phyloP scores from a whole-genome alignment of 1,139 yeast genomes.

The Taiozyma sp. region DNA sequence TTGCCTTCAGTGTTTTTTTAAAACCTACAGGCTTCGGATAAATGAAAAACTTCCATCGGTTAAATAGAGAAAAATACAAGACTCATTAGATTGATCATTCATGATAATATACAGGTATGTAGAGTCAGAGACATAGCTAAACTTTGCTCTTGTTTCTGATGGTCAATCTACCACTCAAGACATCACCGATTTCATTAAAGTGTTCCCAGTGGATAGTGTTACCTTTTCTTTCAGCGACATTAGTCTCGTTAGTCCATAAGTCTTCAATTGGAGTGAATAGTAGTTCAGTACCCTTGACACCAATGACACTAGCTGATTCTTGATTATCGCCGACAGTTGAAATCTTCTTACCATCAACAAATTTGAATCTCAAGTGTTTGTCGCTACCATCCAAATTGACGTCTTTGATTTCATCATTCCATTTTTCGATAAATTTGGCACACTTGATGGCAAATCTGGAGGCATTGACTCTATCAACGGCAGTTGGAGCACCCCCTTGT shows the following conservation, averaged over 20 bases:
- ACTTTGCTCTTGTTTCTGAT: constrained; percentile 33
- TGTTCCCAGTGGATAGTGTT: constrained; percentile 63
- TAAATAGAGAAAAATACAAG: neutral
- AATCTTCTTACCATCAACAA: constrained; percentile 33
- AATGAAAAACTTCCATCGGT: neutral
- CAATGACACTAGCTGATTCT: constrained; percentile 58
- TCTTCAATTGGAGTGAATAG: constrained; percentile 49
- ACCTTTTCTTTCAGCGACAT: constrained; percentile 61
- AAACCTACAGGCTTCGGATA: neutral
- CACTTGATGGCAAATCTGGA: constrained; percentile 88
- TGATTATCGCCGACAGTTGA: constrained; percentile 35
- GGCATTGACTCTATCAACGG: constrained; percentile 91
- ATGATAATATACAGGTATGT: neutral
- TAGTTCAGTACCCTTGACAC: constrained; percentile 62
- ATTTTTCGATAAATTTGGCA: constrained; percentile 75
- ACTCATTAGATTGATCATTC: neutral
- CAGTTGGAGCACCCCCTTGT: constrained; percentile 95
- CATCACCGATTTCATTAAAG: constrained; percentile 54
- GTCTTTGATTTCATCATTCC: constrained; percentile 26
- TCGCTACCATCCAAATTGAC: constrained; percentile 28
- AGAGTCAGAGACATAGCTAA: neutral
- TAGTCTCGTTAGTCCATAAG: constrained; percentile 57
- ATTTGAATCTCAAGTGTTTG: constrained; percentile 36
- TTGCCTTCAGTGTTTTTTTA: neutral
- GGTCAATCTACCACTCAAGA: constrained; percentile 62